phyloP scores from a whole-genome alignment of 75 land plant species.

The Isoetes taiwanensis region DNA sequence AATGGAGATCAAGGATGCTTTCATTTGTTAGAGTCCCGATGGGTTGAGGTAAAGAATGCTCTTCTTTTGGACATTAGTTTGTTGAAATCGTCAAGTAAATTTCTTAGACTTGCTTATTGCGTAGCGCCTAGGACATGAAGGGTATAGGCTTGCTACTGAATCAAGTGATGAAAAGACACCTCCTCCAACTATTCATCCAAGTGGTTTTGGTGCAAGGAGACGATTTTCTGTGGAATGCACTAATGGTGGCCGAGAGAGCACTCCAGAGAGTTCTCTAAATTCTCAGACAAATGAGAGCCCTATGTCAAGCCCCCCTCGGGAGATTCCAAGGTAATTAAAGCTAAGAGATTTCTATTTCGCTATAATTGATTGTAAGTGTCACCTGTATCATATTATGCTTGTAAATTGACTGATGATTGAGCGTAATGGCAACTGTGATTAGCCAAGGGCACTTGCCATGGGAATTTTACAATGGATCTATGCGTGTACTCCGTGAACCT shows the following conservation, averaged over 20 bases:
- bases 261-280: constrained; percentile 17
- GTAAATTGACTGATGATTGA: background rate
- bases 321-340: constrained; percentile 6
- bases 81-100: background rate
- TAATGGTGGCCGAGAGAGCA: background rate
- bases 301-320: constrained; percentile 11
- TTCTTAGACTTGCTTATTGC: background rate
- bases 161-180: constrained; percentile 19
- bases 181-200: constrained; percentile 19
- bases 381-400: background rate
- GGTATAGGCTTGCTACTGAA: constrained; percentile 27
- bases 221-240: constrained; percentile 16
- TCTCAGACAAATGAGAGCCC: constrained; percentile 20
- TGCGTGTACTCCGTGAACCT: too few relatives aligned
- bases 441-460: background rate
- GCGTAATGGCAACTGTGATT: background rate
- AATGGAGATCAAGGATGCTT: background rate
- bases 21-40: constrained; percentile 12
- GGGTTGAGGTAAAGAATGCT: constrained; percentile 23
- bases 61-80: background rate
- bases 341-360: too few relatives aligned
- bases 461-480: too few relatives aligned
- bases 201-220: constrained; percentile 11
- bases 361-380: too few relatives aligned
- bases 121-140: constrained; percentile 30